A percentile compares a stretch with the other conserved stretches of the same genome.
Conservation (phyloP, 179 eudicot genomes). For the Beta macrorhiza region DNA sequence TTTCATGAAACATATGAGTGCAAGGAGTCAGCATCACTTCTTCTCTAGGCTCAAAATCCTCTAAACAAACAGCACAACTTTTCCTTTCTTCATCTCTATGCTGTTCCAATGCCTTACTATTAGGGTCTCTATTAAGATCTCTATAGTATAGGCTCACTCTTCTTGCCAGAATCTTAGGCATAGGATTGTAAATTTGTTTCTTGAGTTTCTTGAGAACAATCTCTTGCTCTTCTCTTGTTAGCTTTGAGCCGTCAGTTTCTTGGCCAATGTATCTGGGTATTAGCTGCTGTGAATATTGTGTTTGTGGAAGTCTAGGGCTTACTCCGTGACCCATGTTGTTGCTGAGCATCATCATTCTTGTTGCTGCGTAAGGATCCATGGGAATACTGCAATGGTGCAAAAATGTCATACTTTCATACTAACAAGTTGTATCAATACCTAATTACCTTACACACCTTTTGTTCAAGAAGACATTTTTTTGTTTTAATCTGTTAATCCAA, state of each 20-base stretch:
- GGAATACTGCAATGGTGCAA: conserved; percentile 27
- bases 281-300: neutral
- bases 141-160: conserved; percentile 47
- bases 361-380: conserved; percentile 14
- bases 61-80: conserved; percentile 76
- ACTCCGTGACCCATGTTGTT: conserved; percentile 3
- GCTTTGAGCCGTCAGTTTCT: conserved; percentile 33
- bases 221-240: conserved; percentile 48
- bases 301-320: conserved; percentile 1
- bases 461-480: neutral
- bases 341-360: conserved; percentile 25
- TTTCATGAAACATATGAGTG: conserved; percentile 83
- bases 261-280: conserved; percentile 17
- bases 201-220: conserved; percentile 44
- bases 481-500: neutral
- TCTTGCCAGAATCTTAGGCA: conserved; percentile 40
- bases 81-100: conserved; percentile 48
- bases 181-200: conserved; percentile 59
- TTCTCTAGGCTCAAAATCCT: conserved; percentile 56
- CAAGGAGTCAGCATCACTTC: conserved; percentile 65
- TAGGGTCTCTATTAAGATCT: conserved; percentile 24
- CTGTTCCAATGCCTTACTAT: conserved; percentile 9
- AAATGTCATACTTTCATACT: neutral
- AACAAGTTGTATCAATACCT: neutral
- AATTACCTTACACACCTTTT: neutral